Conservation (phyloP, 176 grass and related monocot genomes). For the Phyllostachys edulis region DNA sequence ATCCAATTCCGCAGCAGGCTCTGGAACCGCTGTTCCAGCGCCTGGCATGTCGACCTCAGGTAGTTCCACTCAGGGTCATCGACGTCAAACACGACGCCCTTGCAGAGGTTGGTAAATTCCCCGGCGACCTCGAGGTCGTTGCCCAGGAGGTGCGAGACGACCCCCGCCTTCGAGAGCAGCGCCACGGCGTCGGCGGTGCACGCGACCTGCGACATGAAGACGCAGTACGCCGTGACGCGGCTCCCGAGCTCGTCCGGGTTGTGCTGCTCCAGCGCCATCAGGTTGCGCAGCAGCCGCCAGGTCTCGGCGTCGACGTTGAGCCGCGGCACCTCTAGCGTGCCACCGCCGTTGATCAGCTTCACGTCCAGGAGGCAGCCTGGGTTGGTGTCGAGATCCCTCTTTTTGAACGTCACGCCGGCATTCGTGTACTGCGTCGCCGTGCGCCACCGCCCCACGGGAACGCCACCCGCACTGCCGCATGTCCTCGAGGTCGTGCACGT, state of each 20-base stretch:
- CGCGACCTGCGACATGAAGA: slow-evolving; percentile 25
- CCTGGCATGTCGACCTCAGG: neutral
- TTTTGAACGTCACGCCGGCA: slow-evolving; percentile 9
- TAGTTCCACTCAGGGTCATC: neutral
- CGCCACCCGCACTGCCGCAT: neutral
- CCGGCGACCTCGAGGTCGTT: neutral
- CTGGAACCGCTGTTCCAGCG: neutral
- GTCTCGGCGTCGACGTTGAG: neutral
- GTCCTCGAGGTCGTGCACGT: neutral
- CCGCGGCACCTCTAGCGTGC: neutral
- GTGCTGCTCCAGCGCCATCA: slow-evolving; percentile 20
- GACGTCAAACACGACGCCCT: neutral
- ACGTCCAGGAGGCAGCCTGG: slow-evolving; percentile 1
- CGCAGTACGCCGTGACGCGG: slow-evolving; percentile 26
- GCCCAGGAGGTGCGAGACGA: neutral
- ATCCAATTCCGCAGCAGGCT: neutral
- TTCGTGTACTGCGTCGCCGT: slow-evolving; percentile 2
- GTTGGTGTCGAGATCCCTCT: neutral
- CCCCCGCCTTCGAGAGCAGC: neutral
- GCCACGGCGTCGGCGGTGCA: neutral
- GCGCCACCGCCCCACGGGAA: neutral
- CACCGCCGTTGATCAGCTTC: neutral
- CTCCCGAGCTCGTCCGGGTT: neutral
- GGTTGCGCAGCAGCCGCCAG: slow-evolving; percentile 13
- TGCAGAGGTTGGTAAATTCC: neutral